phyloP scores from a whole-genome alignment of 768 basidiomycete species.

The Auriscalpium orientale region DNA sequence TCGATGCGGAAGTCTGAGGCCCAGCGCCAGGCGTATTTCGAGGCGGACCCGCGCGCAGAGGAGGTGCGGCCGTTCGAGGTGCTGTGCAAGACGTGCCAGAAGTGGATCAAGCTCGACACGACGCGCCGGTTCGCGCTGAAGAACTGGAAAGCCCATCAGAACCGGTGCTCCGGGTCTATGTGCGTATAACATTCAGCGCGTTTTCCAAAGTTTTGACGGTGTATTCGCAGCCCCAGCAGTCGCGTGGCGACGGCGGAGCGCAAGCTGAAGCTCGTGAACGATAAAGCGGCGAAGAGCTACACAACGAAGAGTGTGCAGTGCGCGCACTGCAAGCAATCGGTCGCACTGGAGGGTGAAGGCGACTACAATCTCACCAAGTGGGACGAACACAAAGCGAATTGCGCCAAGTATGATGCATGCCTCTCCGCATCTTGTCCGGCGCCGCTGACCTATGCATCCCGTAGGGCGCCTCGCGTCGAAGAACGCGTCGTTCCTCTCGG shows the following conservation, averaged over 20 bases:
- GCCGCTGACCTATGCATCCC: no score
- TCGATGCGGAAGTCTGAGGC: constrained; percentile 25
- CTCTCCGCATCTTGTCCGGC: no score
- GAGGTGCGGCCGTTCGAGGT: constrained; percentile 44
- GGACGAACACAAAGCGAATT: constrained; percentile 53
- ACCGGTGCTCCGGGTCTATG: constrained; percentile 37
- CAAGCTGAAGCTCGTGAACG: constrained; percentile 55
- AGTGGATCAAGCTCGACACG: constrained; percentile 48
- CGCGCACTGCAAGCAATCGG: constrained; percentile 36
- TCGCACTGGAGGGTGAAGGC: constrained; percentile 39
- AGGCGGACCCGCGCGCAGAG: constrained; percentile 44
- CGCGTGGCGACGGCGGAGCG: constrained; percentile 57
- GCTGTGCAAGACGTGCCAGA: constrained; percentile 53
- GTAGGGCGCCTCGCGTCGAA: no score
- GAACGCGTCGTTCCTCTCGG: no score
- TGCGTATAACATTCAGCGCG: constrained; percentile 21
- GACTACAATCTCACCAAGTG: constrained; percentile 57
- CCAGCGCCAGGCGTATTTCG: constrained; percentile 45
- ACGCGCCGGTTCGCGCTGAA: constrained; percentile 31
- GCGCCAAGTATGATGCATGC: constrained; percentile 30
- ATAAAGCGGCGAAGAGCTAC: constrained; percentile 49
- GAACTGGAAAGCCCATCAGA: constrained; percentile 51
- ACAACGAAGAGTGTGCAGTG: constrained; percentile 42
- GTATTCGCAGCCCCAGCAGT: constrained; percentile 39
- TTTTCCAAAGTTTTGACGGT: not conserved